Percentiles rank a stretch among this genome's conserved stretches.
Conservation (phyloP, 2,329 filamentous ascomycete species). For the Pseudocercospora musae region DNA sequence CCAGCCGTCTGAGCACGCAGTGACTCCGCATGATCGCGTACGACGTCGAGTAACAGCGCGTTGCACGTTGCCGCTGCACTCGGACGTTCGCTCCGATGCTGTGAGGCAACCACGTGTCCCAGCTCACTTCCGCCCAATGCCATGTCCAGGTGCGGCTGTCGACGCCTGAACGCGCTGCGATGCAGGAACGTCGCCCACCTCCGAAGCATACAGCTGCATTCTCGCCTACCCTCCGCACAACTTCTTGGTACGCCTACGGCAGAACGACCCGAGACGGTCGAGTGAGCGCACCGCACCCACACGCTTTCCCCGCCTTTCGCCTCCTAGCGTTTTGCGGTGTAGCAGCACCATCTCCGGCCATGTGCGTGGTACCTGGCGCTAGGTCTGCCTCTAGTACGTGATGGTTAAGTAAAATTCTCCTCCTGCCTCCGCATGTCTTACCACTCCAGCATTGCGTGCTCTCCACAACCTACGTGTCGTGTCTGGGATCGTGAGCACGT, state of each 20-base stretch:
- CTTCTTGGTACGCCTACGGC: background rate
- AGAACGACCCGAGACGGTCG: background rate
- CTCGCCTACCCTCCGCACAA: background rate
- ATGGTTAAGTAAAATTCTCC: constrained; percentile 17
- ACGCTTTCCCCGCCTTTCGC: constrained; percentile 11
- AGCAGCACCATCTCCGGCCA: constrained; percentile 10
- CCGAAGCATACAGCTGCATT: background rate
- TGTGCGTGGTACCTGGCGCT: constrained; percentile 16
- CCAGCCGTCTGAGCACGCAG: constrained; percentile 2
- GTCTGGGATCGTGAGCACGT: background rate
- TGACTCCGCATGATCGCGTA: constrained; percentile 2
- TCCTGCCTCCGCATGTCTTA: constrained; percentile 2
- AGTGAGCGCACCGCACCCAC: background rate
- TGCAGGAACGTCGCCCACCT: background rate
- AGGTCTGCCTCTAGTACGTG: constrained; percentile 13
- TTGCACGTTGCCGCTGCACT: background rate
- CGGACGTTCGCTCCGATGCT: background rate
- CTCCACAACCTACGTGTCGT: constrained; percentile 1
- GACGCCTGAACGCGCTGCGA: background rate
- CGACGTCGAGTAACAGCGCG: background rate
- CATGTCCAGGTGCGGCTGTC: background rate
- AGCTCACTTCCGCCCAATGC: background rate
- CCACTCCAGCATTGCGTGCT: constrained; percentile 5
- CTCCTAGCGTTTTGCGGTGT: constrained; percentile 9
- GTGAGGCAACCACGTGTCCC: background rate